A percentile compares a stretch with the other conserved stretches of the same genome.
These are phyloP conservation scores for Geotrichum cucujoidarum DNA, from an alignment of 1,139 yeast genomes.

Conservation along the genomic window DNA sequence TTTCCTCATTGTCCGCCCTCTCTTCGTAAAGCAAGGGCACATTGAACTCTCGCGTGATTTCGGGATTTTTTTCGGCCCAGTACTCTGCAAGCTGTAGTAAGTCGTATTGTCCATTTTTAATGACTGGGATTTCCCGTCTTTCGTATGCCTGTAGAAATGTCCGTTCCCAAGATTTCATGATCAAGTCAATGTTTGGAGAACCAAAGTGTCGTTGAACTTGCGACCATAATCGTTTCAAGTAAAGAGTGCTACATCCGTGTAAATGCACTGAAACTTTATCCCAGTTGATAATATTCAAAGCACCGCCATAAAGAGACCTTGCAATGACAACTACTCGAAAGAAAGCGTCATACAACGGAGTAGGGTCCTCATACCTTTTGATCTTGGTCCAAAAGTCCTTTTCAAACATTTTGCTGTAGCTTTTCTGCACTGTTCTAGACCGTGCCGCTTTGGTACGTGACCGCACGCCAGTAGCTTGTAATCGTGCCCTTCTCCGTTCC, in stretches of 20 bases:
- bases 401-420: not conserved
- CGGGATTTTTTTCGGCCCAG: constrained; percentile 52
- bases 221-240: constrained; percentile 57
- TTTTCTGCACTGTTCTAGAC: not conserved
- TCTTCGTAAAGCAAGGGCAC: constrained; percentile 37
- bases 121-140: constrained; percentile 43
- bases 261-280: constrained; percentile 47
- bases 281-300: constrained; percentile 51
- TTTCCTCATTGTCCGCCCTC: constrained; percentile 7
- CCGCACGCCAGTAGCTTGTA: not conserved
- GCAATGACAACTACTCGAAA: constrained; percentile 59
- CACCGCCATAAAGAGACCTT: constrained; percentile 48
- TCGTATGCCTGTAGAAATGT: constrained; percentile 50
- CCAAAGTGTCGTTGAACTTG: constrained; percentile 54
- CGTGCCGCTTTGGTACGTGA: not conserved
- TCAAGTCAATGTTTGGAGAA: constrained; percentile 46
- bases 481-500: not conserved
- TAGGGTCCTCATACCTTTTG: not conserved
- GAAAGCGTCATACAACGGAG: constrained; percentile 36
- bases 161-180: constrained; percentile 55
- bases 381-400: not conserved
- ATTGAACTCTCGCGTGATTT: constrained; percentile 30
- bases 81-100: constrained; percentile 46
- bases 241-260: constrained; percentile 34
- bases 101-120: constrained; percentile 46